Conservation (phyloP, 116 monocot species). For the Posidonia oceanica region DNA sequence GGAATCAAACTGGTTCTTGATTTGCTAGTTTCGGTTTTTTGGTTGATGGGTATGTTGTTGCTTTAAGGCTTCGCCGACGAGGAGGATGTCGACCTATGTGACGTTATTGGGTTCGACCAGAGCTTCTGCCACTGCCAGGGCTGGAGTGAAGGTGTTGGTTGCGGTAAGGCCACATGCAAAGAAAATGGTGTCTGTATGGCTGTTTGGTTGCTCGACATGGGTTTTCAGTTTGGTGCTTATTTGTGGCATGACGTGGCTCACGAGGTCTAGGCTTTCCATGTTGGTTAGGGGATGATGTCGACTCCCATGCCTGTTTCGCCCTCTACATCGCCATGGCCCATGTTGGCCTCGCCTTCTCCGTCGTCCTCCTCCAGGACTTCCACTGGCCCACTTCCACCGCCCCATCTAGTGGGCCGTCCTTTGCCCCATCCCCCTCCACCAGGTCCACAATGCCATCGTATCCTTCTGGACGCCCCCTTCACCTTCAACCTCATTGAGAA, state of each 20-base stretch:
- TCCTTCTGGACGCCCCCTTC: too few species aligned
- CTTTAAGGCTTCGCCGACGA: not conserved
- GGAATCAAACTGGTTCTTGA: not conserved
- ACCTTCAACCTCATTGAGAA: too few species aligned
- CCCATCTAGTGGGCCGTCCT: too few species aligned
- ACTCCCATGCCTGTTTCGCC: too few species aligned
- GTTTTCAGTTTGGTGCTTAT: slow-evolving; percentile 87
- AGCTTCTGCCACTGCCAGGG: slow-evolving; percentile 21
- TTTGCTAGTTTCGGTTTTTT: not conserved
- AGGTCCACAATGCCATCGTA: too few species aligned
- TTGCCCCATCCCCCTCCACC: too few species aligned
- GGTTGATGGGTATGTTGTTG: not conserved
- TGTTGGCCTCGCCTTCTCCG: too few species aligned
- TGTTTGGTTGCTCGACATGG: slow-evolving; percentile 87
- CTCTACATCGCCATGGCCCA: too few species aligned
- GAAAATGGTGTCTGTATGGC: slow-evolving; percentile 82
- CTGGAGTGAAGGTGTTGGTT: slow-evolving; percentile 55
- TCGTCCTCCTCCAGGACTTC: too few species aligned
- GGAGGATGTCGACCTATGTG: slow-evolving; percentile 48
- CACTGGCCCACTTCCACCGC: too few species aligned
- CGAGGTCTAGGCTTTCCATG: slow-evolving; percentile 91
- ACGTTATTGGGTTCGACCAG: slow-evolving; percentile 16
- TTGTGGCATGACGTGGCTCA: slow-evolving; percentile 85
- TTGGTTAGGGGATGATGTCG: too few species aligned
- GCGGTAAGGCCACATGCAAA: slow-evolving; percentile 52